Evolutionary conservation across 1,284 basidiomycete species (phyloP), one percentile per base, ranked within the genome.

Genomic region (Coniferiporia sulphurascens): DNA sequence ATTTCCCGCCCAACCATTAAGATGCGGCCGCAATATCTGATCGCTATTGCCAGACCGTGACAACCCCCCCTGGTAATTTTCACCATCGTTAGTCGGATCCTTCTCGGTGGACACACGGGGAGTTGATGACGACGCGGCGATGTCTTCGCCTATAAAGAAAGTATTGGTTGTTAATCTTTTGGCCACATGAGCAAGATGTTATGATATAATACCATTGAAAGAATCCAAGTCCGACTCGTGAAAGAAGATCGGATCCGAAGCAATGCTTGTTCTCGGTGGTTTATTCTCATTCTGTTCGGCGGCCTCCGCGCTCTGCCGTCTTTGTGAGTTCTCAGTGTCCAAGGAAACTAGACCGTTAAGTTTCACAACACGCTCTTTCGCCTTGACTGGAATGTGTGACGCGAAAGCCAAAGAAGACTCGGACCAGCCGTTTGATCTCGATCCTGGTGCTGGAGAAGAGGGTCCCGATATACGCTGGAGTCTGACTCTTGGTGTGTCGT

Each of bases 151-250:
- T 61, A 48, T 9, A 45, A n/a, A 52, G 13, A 19, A 15, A 53
- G 8, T 36, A 46, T 1, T 19, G n/a, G 27, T 27, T 27, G 5
- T 43, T n/a, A 21, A 44, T 48, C 22, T 46, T 27, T 34, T 43
- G 8, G 17, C 22, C 41, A 22, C 7, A 21, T 50, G 15, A 34
- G 45, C 17, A 32, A 44, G 7, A 41, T 43, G 4, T 32, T 17
- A 27, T 54, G 38, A 22, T 19, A 13, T 34, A 56, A 27, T 46
- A 55, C 60, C 60, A 53, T 62, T 52, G 34, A 58, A 58, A 22
- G 60, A 58, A 17, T 58, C 56, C 15, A 55, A 48, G 55, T 62
- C 60, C 22, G 60, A 62, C 9, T 62, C 60, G 22, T 55, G 60
- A 9, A 62, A 35, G 12, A 54, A 52, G 27, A 58, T 27, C 27